phyloP scores from a whole-genome alignment of 306 rosid species.

The Citrullus mucosospermus region DNA sequence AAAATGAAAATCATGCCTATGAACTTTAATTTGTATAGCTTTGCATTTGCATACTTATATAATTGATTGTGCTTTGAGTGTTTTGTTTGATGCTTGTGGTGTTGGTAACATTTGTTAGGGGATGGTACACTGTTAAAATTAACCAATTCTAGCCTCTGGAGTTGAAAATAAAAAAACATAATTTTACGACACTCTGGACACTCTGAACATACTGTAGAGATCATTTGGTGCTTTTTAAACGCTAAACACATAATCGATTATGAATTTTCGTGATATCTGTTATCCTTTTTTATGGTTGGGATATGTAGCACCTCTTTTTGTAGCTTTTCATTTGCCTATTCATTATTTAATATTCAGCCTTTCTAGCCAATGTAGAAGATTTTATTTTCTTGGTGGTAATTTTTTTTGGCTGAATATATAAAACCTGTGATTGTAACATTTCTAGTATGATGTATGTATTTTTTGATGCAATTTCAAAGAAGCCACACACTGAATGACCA shows the following conservation, averaged over 20 bases:
- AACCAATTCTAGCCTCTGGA: neutral
- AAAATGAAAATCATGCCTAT: neutral
- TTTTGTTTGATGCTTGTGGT: neutral
- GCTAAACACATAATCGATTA: neutral
- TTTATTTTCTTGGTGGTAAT: neutral
- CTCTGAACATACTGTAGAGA: neutral
- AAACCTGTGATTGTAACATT: neutral
- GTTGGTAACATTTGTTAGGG: neutral
- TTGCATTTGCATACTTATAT: neutral
- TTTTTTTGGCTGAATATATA: too few species aligned
- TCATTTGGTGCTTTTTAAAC: neutral
- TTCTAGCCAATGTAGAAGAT: neutral
- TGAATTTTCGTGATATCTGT: neutral
- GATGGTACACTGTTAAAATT: neutral
- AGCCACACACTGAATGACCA: neutral
- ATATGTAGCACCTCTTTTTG: neutral
- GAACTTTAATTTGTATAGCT: neutral
- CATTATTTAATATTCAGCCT: neutral
- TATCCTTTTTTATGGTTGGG: neutral
- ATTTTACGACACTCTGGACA: neutral
- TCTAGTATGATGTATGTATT: neutral
- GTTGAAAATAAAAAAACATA: neutral
- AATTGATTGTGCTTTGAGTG: neutral
- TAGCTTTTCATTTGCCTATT: neutral
- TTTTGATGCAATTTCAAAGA: neutral